phyloP scores from a whole-genome alignment of 83 land plant genomes.

The Diphasiastrum complanatum region DNA sequence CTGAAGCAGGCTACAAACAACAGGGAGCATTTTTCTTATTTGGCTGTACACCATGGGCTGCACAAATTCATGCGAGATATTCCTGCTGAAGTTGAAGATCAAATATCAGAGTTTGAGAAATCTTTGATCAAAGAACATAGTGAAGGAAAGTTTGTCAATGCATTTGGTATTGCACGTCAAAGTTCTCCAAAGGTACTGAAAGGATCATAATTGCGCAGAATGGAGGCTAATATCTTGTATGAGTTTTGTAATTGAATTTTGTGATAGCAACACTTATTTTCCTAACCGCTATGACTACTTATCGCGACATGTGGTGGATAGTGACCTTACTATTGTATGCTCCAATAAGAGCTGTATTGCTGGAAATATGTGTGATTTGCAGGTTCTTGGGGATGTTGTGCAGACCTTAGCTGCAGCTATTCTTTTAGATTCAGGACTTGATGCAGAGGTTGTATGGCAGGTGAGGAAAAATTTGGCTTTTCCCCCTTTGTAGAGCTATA shows the following conservation, averaged over 20 bases:
- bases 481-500: no score
- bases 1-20: slow-evolving; percentile 24
- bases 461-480: no score
- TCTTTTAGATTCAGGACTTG: slow-evolving; percentile 4
- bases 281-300: not conserved
- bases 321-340: not conserved
- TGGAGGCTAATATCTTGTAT: no score
- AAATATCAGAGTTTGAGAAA: slow-evolving; percentile 15
- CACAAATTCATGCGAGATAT: slow-evolving; percentile 21
- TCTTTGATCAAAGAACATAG: slow-evolving; percentile 8
- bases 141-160: not conserved
- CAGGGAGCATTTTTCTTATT: slow-evolving; percentile 20
- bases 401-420: slow-evolving; percentile 10
- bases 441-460: slow-evolving; percentile 11
- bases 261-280: not conserved
- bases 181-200: slow-evolving; percentile 19
- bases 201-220: not conserved
- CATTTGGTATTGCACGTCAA: slow-evolving; percentile 21
- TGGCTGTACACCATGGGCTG: slow-evolving; percentile 21
- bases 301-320: not conserved
- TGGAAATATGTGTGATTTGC: not conserved
- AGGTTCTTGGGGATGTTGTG: slow-evolving; percentile 10
- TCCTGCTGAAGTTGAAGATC: slow-evolving; percentile 4
- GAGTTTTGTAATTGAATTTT: not conserved
- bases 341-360: not conserved